Evolutionary conservation across 2,329 filamentous ascomycete genomes (phyloP).

Genomic region (Macroventuria anomochaeta): DNA sequence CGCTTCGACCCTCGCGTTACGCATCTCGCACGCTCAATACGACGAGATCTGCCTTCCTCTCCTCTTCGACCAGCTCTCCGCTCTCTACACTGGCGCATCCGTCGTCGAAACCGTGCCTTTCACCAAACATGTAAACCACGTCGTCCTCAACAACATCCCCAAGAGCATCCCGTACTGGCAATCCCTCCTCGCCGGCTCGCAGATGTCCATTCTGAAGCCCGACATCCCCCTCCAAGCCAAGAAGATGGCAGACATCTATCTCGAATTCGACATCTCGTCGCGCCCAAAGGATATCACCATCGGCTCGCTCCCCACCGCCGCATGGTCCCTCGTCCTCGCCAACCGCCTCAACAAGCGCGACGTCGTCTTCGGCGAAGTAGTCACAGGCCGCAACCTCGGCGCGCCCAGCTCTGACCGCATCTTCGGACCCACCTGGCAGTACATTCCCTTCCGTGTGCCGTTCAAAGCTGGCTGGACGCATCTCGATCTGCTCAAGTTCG

Average conservation of each 20-base stretch:
- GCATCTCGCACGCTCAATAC: conserved; percentile 73
- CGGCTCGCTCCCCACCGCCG: conserved; percentile 70
- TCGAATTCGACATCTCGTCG: conserved; percentile 47
- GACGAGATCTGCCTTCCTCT: conserved; percentile 70
- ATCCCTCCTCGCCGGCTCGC: conserved; percentile 62
- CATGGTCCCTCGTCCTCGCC: conserved; percentile 69
- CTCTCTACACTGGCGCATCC: conserved; percentile 55
- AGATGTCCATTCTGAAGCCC: conserved; percentile 53
- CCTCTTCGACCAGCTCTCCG: conserved; percentile 67
- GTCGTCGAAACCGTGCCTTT: conserved; percentile 50
- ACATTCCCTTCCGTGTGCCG: conserved; percentile 67
- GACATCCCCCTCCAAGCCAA: conserved; percentile 37
- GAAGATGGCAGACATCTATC: conserved; percentile 38
- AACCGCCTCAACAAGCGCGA: conserved; percentile 60
- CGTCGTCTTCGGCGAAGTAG: conserved; percentile 71
- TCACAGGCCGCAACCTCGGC: conserved; percentile 67
- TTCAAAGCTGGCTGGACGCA: conserved; percentile 58
- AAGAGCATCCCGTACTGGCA: conserved; percentile 67
- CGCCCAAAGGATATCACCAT: conserved; percentile 64
- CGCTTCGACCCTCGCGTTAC: conserved; percentile 60
- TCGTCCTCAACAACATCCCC: conserved; percentile 49
- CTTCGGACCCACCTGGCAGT: conserved; percentile 71
- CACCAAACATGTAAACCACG: conserved; percentile 54
- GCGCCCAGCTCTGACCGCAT: conserved; percentile 63
- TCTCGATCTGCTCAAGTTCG: conserved; percentile 40